Percentiles rank a stretch among this genome's conserved stretches.
Conservation (phyloP, 1,284 basidiomycete genomes). For the Sporisorium iseilematis-ciliati region DNA sequence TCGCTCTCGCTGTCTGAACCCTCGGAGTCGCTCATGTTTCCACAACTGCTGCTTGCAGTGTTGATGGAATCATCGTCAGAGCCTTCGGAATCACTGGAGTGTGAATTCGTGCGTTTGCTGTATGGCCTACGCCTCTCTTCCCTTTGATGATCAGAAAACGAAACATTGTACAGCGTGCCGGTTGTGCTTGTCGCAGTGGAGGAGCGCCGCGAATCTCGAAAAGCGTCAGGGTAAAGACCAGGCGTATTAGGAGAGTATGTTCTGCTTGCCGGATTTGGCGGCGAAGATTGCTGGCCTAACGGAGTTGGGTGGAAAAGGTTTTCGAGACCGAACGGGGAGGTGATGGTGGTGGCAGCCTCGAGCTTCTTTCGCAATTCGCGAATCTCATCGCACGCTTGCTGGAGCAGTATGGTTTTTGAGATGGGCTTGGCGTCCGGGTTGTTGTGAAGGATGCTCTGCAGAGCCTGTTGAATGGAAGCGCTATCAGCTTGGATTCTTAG, state of each 20-base stretch:
- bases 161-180: background rate
- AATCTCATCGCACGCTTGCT: constrained; percentile 10
- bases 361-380: constrained; percentile 3
- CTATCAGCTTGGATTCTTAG: background rate
- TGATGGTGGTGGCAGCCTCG: constrained; percentile 4
- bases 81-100: background rate
- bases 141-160: background rate
- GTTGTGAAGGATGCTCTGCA: constrained; percentile 5
- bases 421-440: constrained; percentile 1
- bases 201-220: background rate
- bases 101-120: background rate
- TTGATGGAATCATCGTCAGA: background rate
- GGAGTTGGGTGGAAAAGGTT: background rate
- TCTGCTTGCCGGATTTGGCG: too few relatives aligned
- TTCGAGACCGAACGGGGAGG: background rate
- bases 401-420: background rate
- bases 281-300: too few relatives aligned
- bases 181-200: background rate
- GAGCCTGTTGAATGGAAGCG: background rate
- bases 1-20: background rate
- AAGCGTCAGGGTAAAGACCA: too few relatives aligned
- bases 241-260: too few relatives aligned
- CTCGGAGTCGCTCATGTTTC: background rate
- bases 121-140: background rate
- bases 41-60: background rate